These are phyloP conservation scores for Aspergillus bertholletiae DNA, from an alignment of 495 filamentous ascomycete species.

Conservation along the genomic window DNA sequence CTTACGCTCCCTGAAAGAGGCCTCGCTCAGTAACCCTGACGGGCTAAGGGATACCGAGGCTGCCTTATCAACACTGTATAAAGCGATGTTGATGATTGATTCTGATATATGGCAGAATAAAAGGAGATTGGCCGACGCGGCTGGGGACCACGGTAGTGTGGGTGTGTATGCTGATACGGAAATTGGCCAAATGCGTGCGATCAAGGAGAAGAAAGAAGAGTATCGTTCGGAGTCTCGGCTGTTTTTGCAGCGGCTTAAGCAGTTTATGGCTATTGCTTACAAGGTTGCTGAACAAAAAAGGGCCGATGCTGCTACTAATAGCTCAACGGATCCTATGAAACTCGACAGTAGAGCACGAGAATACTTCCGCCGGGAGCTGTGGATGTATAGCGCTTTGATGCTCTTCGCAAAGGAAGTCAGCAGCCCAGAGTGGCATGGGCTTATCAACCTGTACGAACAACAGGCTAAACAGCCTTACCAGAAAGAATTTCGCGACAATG, in stretches of 20 bases:
- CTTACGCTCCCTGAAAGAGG: slow-evolving; percentile 67
- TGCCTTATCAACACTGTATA: slow-evolving; percentile 77
- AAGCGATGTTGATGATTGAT: slow-evolving; percentile 93
- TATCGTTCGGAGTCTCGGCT: slow-evolving; percentile 66
- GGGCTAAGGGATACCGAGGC: slow-evolving; percentile 74
- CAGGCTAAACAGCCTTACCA: slow-evolving; percentile 73
- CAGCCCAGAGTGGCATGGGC: slow-evolving; percentile 69
- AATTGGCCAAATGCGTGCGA: slow-evolving; percentile 85
- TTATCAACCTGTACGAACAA: slow-evolving; percentile 76
- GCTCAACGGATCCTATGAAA: slow-evolving; percentile 40
- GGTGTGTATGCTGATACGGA: slow-evolving; percentile 70
- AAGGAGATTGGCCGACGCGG: slow-evolving; percentile 41
- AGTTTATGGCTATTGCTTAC: slow-evolving; percentile 78
- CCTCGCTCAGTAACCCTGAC: slow-evolving; percentile 64
- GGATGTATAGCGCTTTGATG: slow-evolving; percentile 80
- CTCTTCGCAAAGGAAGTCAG: slow-evolving; percentile 85
- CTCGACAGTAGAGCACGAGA: slow-evolving; percentile 50
- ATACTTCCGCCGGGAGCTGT: slow-evolving; percentile 56
- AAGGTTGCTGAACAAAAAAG: slow-evolving; percentile 67
- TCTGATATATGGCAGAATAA: slow-evolving; percentile 62
- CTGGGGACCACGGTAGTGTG: slow-evolving; percentile 48
- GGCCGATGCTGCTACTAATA: slow-evolving; percentile 47
- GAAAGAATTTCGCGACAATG: slow-evolving; percentile 75
- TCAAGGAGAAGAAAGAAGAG: slow-evolving; percentile 87
- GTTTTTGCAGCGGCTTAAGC: slow-evolving; percentile 74